A percentile compares a stretch with the other conserved stretches of the same genome.
phyloP scores from a whole-genome alignment of 2,329 filamentous ascomycete species.

The Podosphaera xanthii region DNA sequence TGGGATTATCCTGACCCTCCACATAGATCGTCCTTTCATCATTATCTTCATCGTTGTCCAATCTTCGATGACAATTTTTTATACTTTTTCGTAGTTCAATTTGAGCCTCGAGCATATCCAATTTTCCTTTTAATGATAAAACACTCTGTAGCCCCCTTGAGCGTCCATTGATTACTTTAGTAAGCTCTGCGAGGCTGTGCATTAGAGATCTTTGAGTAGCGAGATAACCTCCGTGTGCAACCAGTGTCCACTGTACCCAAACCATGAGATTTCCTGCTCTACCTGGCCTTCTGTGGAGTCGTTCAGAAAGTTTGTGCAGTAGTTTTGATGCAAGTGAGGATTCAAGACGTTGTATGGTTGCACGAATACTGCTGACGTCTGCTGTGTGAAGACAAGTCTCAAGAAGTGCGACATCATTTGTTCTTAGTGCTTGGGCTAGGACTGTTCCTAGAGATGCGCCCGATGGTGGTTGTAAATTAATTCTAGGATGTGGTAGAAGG shows the following conservation, averaged over 20 bases:
- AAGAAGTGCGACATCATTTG: constrained; percentile 71
- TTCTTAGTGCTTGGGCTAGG: constrained; percentile 79
- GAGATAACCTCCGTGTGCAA: constrained; percentile 77
- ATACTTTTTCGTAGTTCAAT: constrained; percentile 56
- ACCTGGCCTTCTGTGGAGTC: constrained; percentile 69
- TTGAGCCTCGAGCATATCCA: constrained; percentile 84
- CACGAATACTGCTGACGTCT: constrained; percentile 54
- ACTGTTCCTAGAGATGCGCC: constrained; percentile 73
- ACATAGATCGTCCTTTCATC: constrained; percentile 54
- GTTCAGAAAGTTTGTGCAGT: constrained; percentile 63
- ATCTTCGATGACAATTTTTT: constrained; percentile 23
- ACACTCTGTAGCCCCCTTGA: constrained; percentile 63
- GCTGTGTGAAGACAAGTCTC: constrained; percentile 76
- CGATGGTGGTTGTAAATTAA: constrained; percentile 24
- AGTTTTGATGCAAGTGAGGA: constrained; percentile 60
- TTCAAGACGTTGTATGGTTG: constrained; percentile 77
- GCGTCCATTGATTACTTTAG: constrained; percentile 71
- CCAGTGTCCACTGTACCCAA: constrained; percentile 89
- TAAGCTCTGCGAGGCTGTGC: constrained; percentile 52
- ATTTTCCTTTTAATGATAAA: constrained; percentile 75
- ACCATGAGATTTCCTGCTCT: constrained; percentile 75
- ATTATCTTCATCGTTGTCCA: constrained; percentile 23
- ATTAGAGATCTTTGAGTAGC: constrained; percentile 69
- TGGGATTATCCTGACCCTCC: constrained; percentile 43
- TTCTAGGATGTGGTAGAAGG: constrained; percentile 9